These are phyloP conservation scores for Metschnikowia noctiluminum DNA, from an alignment of 805 yeast genomes.

Conservation along the genomic window DNA sequence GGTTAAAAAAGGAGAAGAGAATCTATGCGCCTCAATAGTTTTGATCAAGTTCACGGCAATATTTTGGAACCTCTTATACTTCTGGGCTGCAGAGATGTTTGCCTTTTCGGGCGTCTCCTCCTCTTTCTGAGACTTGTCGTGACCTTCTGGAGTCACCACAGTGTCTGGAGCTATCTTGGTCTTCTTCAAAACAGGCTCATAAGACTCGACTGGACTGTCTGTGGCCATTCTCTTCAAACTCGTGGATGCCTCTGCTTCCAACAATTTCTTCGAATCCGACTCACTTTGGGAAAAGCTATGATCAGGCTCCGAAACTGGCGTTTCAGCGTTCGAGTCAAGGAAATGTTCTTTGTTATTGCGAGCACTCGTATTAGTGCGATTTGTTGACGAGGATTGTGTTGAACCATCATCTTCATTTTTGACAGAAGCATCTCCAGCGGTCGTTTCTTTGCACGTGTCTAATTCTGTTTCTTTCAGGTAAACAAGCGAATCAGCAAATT, in stretches of 20 bases:
- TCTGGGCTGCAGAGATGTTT: constrained; percentile 5
- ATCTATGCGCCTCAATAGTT: constrained; percentile 65
- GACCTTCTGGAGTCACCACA: too few relatives aligned
- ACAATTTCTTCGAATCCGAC: too few relatives aligned
- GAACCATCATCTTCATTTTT: too few relatives aligned
- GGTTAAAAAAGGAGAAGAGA: constrained; percentile 67
- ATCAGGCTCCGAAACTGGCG: neutral
- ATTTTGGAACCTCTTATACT: constrained; percentile 52
- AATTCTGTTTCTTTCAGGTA: too few relatives aligned
- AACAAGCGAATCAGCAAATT: too few relatives aligned
- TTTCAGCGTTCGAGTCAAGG: neutral
- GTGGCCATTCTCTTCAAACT: neutral
- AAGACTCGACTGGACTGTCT: neutral
- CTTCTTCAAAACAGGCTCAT: neutral
- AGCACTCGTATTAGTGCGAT: neutral
- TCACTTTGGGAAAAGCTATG: too few relatives aligned
- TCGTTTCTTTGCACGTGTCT: too few relatives aligned
- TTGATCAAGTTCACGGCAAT: constrained; percentile 60
- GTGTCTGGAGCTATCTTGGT: neutral
- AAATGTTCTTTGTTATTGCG: neutral
- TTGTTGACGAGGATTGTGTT: too few relatives aligned
- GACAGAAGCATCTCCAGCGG: too few relatives aligned
- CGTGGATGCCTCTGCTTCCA: too few relatives aligned
- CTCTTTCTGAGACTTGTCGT: too few relatives aligned
- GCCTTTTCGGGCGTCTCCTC: neutral